Evolutionary conservation across 306 rosid species (phyloP).

Genomic region (Cicer pinnatifidum): DNA sequence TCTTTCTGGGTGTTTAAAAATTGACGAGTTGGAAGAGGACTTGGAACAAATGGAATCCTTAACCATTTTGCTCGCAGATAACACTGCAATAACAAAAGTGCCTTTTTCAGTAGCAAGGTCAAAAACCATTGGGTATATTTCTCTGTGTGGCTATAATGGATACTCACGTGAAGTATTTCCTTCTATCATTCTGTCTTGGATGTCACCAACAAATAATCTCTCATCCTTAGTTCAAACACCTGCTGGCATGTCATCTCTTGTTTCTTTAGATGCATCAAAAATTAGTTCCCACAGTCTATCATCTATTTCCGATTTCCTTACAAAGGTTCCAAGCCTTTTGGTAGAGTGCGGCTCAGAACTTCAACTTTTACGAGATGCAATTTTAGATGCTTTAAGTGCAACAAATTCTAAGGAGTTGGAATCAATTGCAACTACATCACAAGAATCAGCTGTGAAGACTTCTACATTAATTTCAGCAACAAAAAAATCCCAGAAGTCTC

Average conservation of each 20-base stretch:
- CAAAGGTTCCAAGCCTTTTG: slow-evolving; percentile 2
- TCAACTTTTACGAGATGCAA: slow-evolving; percentile 3
- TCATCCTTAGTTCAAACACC: background rate
- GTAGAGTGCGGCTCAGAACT: slow-evolving; percentile 19
- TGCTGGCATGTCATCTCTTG: slow-evolving; percentile 3
- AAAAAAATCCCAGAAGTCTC: background rate
- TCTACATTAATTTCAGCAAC: background rate
- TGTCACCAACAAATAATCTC: slow-evolving; percentile 39
- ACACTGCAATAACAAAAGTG: slow-evolving; percentile 44
- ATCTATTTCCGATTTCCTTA: background rate
- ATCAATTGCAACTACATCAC: slow-evolving; percentile 15
- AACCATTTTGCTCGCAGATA: slow-evolving; percentile 41
- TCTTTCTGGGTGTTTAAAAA: slow-evolving; percentile 44
- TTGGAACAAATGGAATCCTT: slow-evolving; percentile 43
- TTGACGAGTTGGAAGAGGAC: slow-evolving; percentile 49
- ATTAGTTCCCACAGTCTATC: background rate
- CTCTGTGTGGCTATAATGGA: slow-evolving; percentile 49
- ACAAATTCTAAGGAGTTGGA: slow-evolving; percentile 1
- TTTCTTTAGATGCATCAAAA: background rate
- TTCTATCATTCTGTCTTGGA: slow-evolving; percentile 44
- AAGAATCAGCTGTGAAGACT: background rate
- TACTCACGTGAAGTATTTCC: slow-evolving; percentile 41
- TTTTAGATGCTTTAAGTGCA: slow-evolving; percentile 28
- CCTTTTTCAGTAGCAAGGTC: slow-evolving; percentile 40
- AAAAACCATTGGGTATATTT: slow-evolving; percentile 42